Evolutionary conservation across 2,329 filamentous ascomycete genomes (phyloP).

Genomic region (Daldinia sp.): DNA sequence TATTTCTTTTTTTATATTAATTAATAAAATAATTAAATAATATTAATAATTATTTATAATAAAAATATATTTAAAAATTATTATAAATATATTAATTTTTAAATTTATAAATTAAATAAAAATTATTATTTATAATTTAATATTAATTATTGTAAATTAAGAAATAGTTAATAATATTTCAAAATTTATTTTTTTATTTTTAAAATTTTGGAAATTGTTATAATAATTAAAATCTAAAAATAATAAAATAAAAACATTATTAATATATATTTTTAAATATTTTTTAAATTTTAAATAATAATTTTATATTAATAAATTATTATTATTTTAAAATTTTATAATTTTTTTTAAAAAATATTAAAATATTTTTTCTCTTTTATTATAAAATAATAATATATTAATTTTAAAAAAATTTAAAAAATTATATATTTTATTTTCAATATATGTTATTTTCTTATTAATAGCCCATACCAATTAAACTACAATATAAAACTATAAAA

Average conservation of each 20-base stretch:
- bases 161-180: constrained; percentile 10
- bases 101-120: constrained; percentile 14
- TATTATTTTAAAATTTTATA: constrained; percentile 20
- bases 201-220: constrained; percentile 14
- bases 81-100: constrained; percentile 13
- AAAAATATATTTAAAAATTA: constrained; percentile 15
- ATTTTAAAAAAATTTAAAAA: constrained; percentile 30
- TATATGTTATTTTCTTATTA: constrained; percentile 18
- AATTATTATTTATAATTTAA: constrained; percentile 18
- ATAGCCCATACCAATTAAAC: constrained; percentile 29
- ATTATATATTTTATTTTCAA: constrained; percentile 32
- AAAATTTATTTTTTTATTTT: constrained; percentile 4
- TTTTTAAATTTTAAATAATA: constrained; percentile 1
- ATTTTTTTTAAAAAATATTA: constrained; percentile 17
- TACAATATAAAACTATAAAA: constrained; percentile 15
- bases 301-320: constrained; percentile 19
- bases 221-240: constrained; percentile 21
- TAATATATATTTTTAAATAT: background rate
- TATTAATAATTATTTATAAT: background rate
- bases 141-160: constrained; percentile 24
- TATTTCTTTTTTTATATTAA: constrained; percentile 14
- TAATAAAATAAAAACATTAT: constrained; percentile 17
- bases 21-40: constrained; percentile 13
- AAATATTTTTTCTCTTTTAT: constrained; percentile 22
- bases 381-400: constrained; percentile 34